phyloP scores from a whole-genome alignment of 306 rosid genomes.

The Vigna hirtella region DNA sequence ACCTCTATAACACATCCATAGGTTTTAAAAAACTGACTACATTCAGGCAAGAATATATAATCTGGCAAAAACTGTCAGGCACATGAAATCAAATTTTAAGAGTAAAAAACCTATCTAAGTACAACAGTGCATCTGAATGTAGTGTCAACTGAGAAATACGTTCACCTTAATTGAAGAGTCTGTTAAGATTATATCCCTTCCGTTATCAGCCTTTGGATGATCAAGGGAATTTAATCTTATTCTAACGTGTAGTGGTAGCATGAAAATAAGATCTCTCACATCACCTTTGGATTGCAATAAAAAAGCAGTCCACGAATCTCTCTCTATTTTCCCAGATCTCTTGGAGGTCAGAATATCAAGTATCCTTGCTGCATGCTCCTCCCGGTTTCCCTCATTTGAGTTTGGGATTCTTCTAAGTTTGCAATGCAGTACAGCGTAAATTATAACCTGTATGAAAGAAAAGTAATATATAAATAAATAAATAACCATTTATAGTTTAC shows the following conservation, averaged over 20 bases:
- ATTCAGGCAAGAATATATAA: background rate
- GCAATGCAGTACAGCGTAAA: slow-evolving; percentile 64
- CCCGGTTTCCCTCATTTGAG: slow-evolving; percentile 50
- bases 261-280: slow-evolving; percentile 74
- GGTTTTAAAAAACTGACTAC: background rate
- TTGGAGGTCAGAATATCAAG: slow-evolving; percentile 60
- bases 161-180: slow-evolving; percentile 68
- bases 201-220: slow-evolving; percentile 79
- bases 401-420: slow-evolving; percentile 56
- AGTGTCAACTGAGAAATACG: slow-evolving; percentile 54
- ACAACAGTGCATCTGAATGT: slow-evolving; percentile 9
- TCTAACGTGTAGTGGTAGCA: slow-evolving; percentile 74
- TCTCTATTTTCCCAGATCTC: slow-evolving; percentile 55
- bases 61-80: background rate
- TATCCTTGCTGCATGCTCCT: slow-evolving; percentile 66
- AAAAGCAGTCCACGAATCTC: slow-evolving; percentile 61
- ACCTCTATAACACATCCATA: background rate
- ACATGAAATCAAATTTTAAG: slow-evolving; percentile 7
- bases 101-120: background rate
- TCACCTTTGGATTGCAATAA: slow-evolving; percentile 64
- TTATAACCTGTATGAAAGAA: slow-evolving; percentile 64
- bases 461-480: background rate
- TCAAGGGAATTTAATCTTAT: slow-evolving; percentile 62
- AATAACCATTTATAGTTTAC: no score
- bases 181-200: slow-evolving; percentile 67